A percentile compares a stretch with the other conserved stretches of the same genome.
Evolutionary conservation across 2,329 filamentous ascomycete species (phyloP).

Genomic region (Claviceps monticola): DNA sequence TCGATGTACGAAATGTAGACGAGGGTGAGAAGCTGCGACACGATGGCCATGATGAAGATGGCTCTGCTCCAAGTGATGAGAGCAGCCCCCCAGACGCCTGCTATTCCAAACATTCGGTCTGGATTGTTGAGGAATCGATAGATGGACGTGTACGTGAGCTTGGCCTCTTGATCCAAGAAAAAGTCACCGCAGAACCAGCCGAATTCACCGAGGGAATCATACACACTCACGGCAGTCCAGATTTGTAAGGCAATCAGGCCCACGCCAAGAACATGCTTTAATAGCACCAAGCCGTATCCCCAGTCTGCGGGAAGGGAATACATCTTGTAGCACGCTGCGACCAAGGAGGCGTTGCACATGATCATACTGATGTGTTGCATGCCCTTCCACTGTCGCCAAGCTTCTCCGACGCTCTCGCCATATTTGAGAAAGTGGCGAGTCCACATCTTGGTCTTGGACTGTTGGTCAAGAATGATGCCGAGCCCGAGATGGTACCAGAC

Average conservation of each 20-base stretch:
- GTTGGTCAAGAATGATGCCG: constrained; percentile 68
- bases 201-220: constrained; percentile 91
- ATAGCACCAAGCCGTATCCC: constrained; percentile 69
- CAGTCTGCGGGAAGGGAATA: constrained; percentile 79
- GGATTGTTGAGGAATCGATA: constrained; percentile 98
- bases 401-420: constrained; percentile 78
- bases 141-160: constrained; percentile 90
- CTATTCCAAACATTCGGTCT: constrained; percentile 82
- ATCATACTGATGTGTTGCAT: constrained; percentile 87
- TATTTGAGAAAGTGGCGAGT: constrained; percentile 96
- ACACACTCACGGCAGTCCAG: constrained; percentile 88
- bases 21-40: constrained; percentile 75
- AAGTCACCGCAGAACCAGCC: constrained; percentile 99
- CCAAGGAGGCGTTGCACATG: constrained; percentile 78
- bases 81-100: constrained; percentile 89
- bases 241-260: constrained; percentile 74
- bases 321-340: constrained; percentile 92
- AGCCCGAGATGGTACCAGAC: constrained; percentile 86
- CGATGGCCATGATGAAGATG: constrained; percentile 73
- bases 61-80: constrained; percentile 82
- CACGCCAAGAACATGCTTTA: constrained; percentile 75
- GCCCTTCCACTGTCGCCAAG: constrained; percentile 96
- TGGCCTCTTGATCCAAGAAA: constrained; percentile 82
- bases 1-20: constrained; percentile 88
- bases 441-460: constrained; percentile 88